Base-by-base conservation (phyloP, 257 asterid genomes). In the Mitragyna speciosa region DNA sequence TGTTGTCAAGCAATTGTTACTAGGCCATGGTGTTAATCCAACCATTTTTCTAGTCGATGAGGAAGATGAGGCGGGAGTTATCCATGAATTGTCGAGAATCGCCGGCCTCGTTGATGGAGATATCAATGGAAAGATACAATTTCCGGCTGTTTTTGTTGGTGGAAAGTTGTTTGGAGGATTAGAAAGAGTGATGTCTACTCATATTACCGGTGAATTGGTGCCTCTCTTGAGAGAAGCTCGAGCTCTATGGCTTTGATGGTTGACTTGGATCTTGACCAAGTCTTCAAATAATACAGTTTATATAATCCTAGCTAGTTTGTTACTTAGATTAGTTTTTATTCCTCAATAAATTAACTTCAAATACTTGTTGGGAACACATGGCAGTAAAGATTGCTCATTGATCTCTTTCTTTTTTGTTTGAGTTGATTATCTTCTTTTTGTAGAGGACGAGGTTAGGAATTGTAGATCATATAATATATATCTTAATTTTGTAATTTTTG, bases 101-200 rank as follows among this genome's bases (percentile, higher is more conserved):
- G 15, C 22, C 12, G 84, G 45, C 41, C 66, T 0, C 0, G 78
- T 5, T 0, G 72, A 6, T 3, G 83, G 33, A 64, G 78, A 68
- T 48, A 72, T 28, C 22, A 22, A 48, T n/a, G 76, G 84, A 3
- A 36, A 45, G 75, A 76, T 81, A 75, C 85, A 83, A 72, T 84
- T 94, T 6, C 98, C 98, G 83, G 89, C 84, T 61, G 95, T 91
- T 75, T 94, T 94, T 12, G 89, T 94, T 0, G 97, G 97, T 22
- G 98, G 98, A 39, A 83, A 87, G 79, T 47, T 88, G 86, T 88
- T 94, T 19, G 98, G 98, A 12, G 98, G 98, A 31, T 81, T 93
- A 56, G 97, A 94, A 31, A 90, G 86, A 79, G 82, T 94, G 47
- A 91, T 94, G 89, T 86, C 88, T 1, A 90, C 94, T 31, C 97